phyloP scores from a whole-genome alignment of 257 asterid genomes.

The Nicotiana attenuata region DNA sequence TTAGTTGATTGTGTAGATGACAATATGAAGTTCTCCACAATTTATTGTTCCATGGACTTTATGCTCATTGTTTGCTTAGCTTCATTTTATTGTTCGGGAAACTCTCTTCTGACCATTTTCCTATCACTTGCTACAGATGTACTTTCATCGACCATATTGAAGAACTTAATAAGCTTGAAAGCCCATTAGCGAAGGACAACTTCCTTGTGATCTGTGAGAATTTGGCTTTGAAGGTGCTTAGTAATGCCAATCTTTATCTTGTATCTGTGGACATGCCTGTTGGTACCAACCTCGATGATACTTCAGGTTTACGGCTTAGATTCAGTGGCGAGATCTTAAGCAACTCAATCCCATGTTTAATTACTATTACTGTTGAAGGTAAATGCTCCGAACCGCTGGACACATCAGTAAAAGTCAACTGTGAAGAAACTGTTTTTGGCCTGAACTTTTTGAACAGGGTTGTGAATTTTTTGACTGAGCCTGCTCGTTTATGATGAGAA shows the following conservation, averaged over 20 bases:
- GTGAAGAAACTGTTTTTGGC: constrained; percentile 95
- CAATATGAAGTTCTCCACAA: not conserved
- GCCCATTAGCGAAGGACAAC: constrained; percentile 49
- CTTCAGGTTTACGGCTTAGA: constrained; percentile 72
- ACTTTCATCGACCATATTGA: constrained; percentile 64
- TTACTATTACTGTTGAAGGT: constrained; percentile 73
- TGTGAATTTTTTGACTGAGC: constrained; percentile 71
- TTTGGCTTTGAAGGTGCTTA: constrained; percentile 76
- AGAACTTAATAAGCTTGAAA: constrained; percentile 40
- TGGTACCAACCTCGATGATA: constrained; percentile 69
- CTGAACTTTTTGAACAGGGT: constrained; percentile 81
- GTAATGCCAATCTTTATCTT: constrained; percentile 68
- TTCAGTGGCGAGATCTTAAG: constrained; percentile 84
- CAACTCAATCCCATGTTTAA: constrained; percentile 65
- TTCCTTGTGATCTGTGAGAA: constrained; percentile 70
- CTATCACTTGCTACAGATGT: constrained; percentile 55
- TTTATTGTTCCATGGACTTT: not conserved
- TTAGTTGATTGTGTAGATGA: not conserved
- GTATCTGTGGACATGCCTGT: constrained; percentile 92
- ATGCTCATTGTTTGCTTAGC: not conserved
- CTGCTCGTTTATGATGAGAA: constrained; percentile 21
- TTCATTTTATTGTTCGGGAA: not conserved
- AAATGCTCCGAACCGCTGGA: constrained; percentile 68
- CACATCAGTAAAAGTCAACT: constrained; percentile 63
- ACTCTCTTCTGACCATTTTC: constrained; percentile 1